Evolutionary conservation across 2,329 filamentous ascomycete genomes (phyloP).

Genomic region (Cladophialophora psammophila): DNA sequence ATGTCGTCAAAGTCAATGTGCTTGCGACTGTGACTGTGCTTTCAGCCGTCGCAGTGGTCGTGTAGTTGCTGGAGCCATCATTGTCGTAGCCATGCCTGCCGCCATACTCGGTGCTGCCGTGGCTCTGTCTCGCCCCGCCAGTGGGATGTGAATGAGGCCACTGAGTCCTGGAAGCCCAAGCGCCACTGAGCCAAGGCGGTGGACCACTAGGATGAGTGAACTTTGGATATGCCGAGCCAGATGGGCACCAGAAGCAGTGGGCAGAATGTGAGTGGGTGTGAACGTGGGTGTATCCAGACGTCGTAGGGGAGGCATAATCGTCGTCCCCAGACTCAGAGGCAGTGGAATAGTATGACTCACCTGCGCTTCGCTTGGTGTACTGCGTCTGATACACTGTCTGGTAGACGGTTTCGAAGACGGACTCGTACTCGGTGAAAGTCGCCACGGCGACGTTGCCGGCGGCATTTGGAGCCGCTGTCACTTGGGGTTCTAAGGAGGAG

Average conservation of each 20-base stretch:
- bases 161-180: background rate
- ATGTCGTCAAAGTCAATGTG: conserved; percentile 10
- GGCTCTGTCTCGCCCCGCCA: background rate
- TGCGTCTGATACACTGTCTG: conserved; percentile 34
- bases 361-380: conserved; percentile 34
- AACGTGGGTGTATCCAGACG: conserved; percentile 1
- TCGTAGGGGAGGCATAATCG: conserved; percentile 1
- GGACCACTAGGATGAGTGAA: background rate
- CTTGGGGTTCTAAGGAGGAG: conserved; percentile 17
- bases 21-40: conserved; percentile 11
- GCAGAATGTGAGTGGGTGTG: background rate
- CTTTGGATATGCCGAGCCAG: background rate
- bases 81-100: background rate
- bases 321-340: conserved; percentile 1
- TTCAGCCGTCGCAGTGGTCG: background rate
- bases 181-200: conserved; percentile 9
- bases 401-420: conserved; percentile 31
- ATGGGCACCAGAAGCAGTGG: conserved; percentile 1
- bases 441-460: conserved; percentile 26
- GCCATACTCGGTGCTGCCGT: background rate
- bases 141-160: background rate
- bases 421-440: conserved; percentile 35
- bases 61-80: background rate
- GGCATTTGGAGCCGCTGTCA: conserved; percentile 21
- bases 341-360: conserved; percentile 25